Conservation (phyloP, 2,329 filamentous ascomycete genomes). For the Penicillium psychrosexuale region DNA sequence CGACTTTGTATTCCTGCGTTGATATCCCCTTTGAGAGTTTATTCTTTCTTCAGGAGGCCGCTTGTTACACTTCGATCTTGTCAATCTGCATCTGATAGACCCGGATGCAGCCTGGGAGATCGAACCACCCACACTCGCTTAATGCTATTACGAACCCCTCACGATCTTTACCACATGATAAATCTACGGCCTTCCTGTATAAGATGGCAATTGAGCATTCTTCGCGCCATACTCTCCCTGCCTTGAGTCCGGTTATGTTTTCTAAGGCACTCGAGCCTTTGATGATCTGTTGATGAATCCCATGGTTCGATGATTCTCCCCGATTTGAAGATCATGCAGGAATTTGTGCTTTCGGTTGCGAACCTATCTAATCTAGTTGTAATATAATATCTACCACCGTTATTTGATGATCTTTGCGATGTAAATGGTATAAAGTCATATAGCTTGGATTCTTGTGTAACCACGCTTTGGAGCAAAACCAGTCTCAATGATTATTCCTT, state of each 20-base stretch:
- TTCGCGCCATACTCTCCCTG: background rate
- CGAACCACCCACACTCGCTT: slow-evolving; percentile 15
- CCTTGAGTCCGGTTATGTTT: background rate
- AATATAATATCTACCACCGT: slow-evolving; percentile 21
- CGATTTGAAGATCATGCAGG: background rate
- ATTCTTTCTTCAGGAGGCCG: slow-evolving; percentile 5
- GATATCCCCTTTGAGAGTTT: slow-evolving; percentile 13
- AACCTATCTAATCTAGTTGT: slow-evolving; percentile 19
- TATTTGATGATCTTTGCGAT: background rate
- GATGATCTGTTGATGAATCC: slow-evolving; percentile 15
- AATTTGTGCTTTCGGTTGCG: background rate
- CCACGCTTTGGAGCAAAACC: background rate
- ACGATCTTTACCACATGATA: slow-evolving; percentile 21
- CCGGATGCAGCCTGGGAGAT: background rate
- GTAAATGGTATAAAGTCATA: background rate
- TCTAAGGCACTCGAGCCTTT: background rate
- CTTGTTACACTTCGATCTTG: slow-evolving; percentile 1
- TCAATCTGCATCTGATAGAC: background rate
- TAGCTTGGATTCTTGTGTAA: background rate
- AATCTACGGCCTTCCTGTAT: background rate
- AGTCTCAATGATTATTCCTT: background rate
- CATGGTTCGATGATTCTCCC: slow-evolving; percentile 7
- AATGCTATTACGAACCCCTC: slow-evolving; percentile 21
- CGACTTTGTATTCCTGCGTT: slow-evolving; percentile 9
- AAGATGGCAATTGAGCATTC: background rate